Evolutionary conservation across 768 basidiomycete genomes (phyloP).

Genomic region (Tubosaeta brunneosetosa): DNA sequence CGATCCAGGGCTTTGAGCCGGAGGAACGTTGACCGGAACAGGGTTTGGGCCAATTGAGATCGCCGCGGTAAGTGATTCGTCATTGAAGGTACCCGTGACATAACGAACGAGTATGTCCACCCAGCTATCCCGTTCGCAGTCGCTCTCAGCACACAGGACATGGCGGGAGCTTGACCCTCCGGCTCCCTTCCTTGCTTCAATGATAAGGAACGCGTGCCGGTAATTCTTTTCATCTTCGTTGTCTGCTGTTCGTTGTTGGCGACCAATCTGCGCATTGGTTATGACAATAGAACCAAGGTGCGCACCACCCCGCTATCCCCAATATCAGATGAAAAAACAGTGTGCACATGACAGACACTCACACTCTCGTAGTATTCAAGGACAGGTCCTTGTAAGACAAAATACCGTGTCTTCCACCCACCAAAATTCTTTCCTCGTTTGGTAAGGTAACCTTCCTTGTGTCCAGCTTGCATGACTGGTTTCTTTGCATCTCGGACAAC

Average conservation of each 20-base stretch:
- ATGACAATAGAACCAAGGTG: slow-evolving; percentile 89
- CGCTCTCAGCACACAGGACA: slow-evolving; percentile 95
- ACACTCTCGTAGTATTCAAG: slow-evolving; percentile 96
- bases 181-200: slow-evolving; percentile 76
- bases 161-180: slow-evolving; percentile 72
- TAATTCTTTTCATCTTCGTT: slow-evolving; percentile 89
- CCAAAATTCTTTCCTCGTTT: slow-evolving; percentile 98
- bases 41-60: slow-evolving; percentile 34
- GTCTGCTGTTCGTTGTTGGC: slow-evolving; percentile 69
- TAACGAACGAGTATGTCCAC: slow-evolving; percentile 90
- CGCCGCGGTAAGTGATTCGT: slow-evolving; percentile 51
- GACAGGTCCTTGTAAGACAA: slow-evolving; percentile 85
- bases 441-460: slow-evolving; percentile 94
- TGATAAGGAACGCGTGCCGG: slow-evolving; percentile 95
- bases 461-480: slow-evolving; percentile 72
- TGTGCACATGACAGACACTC: slow-evolving; percentile 35
- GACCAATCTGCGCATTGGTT: slow-evolving; percentile 92
- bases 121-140: slow-evolving; percentile 90
- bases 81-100: slow-evolving; percentile 75
- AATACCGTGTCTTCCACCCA: slow-evolving; percentile 95
- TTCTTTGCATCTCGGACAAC: slow-evolving; percentile 71
- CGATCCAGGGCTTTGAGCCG: slow-evolving; percentile 24
- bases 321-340: slow-evolving; percentile 10
- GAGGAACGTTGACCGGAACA: slow-evolving; percentile 22
- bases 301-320: slow-evolving; percentile 73